These are phyloP conservation scores for Farysia itapuensis DNA, from an alignment of 1,284 basidiomycete species.

Conservation along the genomic window DNA sequence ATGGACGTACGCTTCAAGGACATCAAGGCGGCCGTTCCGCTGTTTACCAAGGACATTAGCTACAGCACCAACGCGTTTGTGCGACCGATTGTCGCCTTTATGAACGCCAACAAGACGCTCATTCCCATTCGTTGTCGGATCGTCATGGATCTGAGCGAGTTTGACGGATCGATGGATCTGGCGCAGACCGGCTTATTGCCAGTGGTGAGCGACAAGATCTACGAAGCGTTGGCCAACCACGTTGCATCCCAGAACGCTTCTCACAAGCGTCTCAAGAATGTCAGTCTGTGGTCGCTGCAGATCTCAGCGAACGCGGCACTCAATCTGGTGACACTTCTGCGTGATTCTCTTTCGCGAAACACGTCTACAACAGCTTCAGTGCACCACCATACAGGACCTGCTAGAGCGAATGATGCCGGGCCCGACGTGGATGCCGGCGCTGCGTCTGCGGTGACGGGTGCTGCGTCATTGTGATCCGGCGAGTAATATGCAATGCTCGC, in stretches of 20 bases:
- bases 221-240: slow-evolving; percentile 57
- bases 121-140: slow-evolving; percentile 55
- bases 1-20: slow-evolving; percentile 94
- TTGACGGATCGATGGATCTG: slow-evolving; percentile 57
- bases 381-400: too few relatives aligned
- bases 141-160: slow-evolving; percentile 58
- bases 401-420: too few relatives aligned
- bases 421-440: too few relatives aligned
- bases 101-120: slow-evolving; percentile 62
- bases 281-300: slow-evolving; percentile 53
- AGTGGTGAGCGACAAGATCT: slow-evolving; percentile 55
- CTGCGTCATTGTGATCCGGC: too few relatives aligned
- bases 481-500: too few relatives aligned
- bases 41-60: slow-evolving; percentile 65
- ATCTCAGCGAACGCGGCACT: slow-evolving; percentile 32
- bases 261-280: slow-evolving; percentile 46
- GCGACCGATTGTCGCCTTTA: slow-evolving; percentile 95
- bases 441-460: too few relatives aligned
- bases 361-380: too few relatives aligned
- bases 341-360: slow-evolving; percentile 7
- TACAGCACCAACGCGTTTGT: slow-evolving; percentile 94
- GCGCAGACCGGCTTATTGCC: slow-evolving; percentile 56
- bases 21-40: slow-evolving; percentile 88
- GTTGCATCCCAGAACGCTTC: slow-evolving; percentile 54
- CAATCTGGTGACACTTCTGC: slow-evolving; percentile 27